Base-by-base conservation (phyloP, 1,284 basidiomycete genomes). In the Cutaneotrichosporon cavernicola region DNA sequence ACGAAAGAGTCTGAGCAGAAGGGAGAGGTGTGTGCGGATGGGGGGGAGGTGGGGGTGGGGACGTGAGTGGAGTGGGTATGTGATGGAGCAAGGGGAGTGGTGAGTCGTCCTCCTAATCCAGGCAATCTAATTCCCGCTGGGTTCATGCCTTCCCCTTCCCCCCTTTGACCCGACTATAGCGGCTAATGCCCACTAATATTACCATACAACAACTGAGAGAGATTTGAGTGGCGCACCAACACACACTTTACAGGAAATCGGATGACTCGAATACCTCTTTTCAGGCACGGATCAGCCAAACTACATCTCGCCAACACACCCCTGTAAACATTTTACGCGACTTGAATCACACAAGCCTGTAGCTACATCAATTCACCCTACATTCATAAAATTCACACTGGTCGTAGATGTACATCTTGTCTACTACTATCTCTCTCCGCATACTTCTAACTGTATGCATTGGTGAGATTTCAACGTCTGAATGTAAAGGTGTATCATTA, bases 1-100 rank as follows among this genome's bases (percentile, higher is more conserved):
- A 57, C 38, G 22, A 47, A 11, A 21, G 46, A 21, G 58, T 34
- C 32, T 21, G 11, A 34, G 53, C 53, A 38, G 11, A 55, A 55
- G 13, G 30, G 26, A 11, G n/a, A 34, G 34, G 32, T 10, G 36
- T 22, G 36, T 21, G 21, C 36, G 21, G 11, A 36, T 38, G 34
- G 34, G 10, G 7, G 50, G 14, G 16, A 4, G n/a, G 32, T 34
- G 31, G 31, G 13, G 32, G 18, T 32, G 32, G 34, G 52, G 51
- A 31, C 2, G 11, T 18, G 22, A 34, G 51, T 34, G 53, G 47
- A 22, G 47, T 26, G 26, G 22, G 47, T 14, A 21, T 9, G 47
- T 22, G 47, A 14, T 40, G 38, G 36, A 9, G 36, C 3, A 36
- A 13, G 36, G 36, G 9, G 36, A n/a, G n/a, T n/a, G 40, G 43